Percentiles rank a stretch among this genome's conserved stretches.
phyloP scores from a whole-genome alignment of 2,329 filamentous ascomycete species.

The Aspergillus versicolor region DNA sequence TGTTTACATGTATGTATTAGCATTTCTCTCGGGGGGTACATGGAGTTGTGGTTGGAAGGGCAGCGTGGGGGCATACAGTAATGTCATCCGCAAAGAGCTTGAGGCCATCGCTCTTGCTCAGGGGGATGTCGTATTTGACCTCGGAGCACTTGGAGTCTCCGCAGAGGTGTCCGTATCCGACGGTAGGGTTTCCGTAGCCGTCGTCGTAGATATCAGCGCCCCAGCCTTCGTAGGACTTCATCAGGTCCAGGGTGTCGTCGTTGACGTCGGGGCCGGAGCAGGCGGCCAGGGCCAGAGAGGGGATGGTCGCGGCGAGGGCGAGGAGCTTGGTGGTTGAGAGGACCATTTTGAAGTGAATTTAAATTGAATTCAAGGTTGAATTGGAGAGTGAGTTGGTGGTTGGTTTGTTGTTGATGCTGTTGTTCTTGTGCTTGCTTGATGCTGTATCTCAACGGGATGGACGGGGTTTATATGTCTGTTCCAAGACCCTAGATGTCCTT shows the following conservation, averaged over 20 bases:
- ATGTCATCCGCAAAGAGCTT: conserved; percentile 44
- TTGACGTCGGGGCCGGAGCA: conserved; percentile 28
- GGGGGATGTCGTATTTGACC: conserved; percentile 47
- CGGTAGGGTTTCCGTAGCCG: conserved; percentile 48
- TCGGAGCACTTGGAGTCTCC: conserved; percentile 43
- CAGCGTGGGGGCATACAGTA: conserved; percentile 21
- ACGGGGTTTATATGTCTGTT: background rate
- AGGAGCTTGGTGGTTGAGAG: conserved; percentile 5
- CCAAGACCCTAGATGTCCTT: background rate
- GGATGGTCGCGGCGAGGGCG: background rate
- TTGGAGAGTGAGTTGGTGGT: background rate
- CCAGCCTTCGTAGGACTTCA: conserved; percentile 41
- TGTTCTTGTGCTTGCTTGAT: background rate
- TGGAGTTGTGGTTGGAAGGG: no score
- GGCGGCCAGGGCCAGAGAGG: conserved; percentile 5
- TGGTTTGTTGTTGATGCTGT: background rate
- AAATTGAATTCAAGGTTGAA: no score
- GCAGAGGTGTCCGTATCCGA: conserved; percentile 55
- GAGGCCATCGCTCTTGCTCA: conserved; percentile 43
- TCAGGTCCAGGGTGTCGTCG: conserved; percentile 33
- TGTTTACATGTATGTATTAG: conserved; percentile 6
- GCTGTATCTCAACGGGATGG: background rate
- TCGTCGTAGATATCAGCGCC: conserved; percentile 35
- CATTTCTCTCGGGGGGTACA: background rate
- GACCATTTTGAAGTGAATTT: background rate